A percentile compares a stretch with the other conserved stretches of the same genome.
Evolutionary conservation across 2,329 filamentous ascomycete species (phyloP).

Genomic region (Pseudonectria buxi): DNA sequence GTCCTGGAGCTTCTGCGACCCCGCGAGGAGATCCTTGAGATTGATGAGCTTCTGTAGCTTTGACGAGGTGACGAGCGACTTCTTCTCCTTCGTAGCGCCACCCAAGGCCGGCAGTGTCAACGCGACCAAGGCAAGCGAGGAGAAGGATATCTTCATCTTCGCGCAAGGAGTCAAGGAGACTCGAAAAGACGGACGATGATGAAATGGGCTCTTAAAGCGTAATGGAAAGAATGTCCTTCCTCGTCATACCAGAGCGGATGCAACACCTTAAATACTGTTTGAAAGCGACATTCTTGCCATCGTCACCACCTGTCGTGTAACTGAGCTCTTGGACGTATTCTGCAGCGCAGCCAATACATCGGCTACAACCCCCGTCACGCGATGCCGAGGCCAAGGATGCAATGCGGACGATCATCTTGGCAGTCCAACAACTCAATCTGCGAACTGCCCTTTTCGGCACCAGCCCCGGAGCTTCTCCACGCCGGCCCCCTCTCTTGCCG

Average conservation of each 20-base stretch:
- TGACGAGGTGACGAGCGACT: constrained; percentile 30
- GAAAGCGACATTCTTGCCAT: too few species aligned
- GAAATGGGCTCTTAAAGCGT: too few species aligned
- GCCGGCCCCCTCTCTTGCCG: constrained; percentile 11
- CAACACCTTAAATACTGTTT: too few species aligned
- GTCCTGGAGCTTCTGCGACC: constrained; percentile 38
- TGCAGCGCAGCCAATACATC: constrained; percentile 9
- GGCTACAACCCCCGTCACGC: constrained; percentile 5
- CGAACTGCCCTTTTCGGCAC: constrained; percentile 20
- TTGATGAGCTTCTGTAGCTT: constrained; percentile 33
- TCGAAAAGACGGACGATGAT: constrained; percentile 1
- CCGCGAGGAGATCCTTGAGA: constrained; percentile 34
- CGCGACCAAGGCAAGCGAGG: constrained; percentile 17
- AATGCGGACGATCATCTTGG: constrained; percentile 18
- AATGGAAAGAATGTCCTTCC: constrained; percentile 1
- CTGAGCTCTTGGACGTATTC: neutral
- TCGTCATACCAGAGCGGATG: too few species aligned
- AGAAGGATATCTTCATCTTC: constrained; percentile 19
- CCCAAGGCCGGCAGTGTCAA: constrained; percentile 19
- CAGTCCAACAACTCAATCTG: constrained; percentile 7
- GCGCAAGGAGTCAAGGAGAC: neutral
- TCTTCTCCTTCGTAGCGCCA: constrained; percentile 18
- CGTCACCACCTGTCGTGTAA: too few species aligned
- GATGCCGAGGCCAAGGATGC: constrained; percentile 8
- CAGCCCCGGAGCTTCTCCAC: constrained; percentile 10